A percentile compares a stretch with the other conserved stretches of the same genome.
Evolutionary conservation across 1,284 basidiomycete genomes (phyloP).

Genomic region (Apiotrichum akiyoshidainum): DNA sequence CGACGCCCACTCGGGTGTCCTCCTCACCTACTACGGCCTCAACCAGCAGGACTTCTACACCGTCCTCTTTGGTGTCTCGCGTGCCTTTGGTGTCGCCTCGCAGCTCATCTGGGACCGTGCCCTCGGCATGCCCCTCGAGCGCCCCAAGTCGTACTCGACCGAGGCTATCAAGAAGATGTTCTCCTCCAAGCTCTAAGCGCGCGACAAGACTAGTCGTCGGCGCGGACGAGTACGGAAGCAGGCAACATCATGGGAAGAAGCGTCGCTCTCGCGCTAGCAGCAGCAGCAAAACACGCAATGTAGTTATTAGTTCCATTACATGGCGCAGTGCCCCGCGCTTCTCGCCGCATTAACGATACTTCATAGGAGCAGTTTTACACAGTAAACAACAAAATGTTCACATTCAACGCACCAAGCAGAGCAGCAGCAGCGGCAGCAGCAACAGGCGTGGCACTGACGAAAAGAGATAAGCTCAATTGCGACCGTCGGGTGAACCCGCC

Average conservation of each 20-base stretch:
- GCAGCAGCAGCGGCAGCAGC: no score
- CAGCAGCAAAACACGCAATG: no score
- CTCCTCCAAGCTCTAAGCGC: constrained; percentile 33
- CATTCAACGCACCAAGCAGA: not conserved
- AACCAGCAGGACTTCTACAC: constrained; percentile 92
- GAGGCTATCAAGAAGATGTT: constrained; percentile 52
- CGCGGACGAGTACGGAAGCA: no score
- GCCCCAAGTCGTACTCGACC: constrained; percentile 54
- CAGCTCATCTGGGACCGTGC: constrained; percentile 95
- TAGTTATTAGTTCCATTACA: no score
- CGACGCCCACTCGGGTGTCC: constrained; percentile 93
- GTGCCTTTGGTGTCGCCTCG: constrained; percentile 83
- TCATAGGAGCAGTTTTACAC: not conserved
- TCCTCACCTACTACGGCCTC: constrained; percentile 74
- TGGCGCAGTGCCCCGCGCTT: no score
- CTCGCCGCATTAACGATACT: not conserved
- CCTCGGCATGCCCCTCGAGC: constrained; percentile 62
- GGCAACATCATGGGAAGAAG: not conserved
- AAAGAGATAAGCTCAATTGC: no score
- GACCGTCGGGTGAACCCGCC: no score
- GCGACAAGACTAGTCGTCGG: not conserved
- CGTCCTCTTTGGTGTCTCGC: constrained; percentile 93
- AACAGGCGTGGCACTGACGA: no score
- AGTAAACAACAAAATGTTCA: not conserved
- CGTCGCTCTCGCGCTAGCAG: not conserved